phyloP scores from a whole-genome alignment of 768 basidiomycete genomes.

The Boletus sp. region DNA sequence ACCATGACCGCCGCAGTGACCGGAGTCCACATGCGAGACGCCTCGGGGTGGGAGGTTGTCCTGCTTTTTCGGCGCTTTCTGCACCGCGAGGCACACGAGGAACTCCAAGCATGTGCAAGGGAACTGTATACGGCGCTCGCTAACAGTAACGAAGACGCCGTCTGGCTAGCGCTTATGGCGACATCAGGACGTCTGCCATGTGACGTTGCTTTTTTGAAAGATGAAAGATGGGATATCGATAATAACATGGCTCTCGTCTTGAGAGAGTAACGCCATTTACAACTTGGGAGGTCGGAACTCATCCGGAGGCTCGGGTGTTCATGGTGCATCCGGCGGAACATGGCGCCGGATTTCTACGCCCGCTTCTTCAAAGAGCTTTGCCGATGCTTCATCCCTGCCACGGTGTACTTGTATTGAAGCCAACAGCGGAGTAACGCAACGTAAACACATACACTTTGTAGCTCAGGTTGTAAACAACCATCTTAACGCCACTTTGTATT shows the following conservation, averaged over 20 bases:
- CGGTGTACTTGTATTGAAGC: background rate
- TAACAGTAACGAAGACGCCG: constrained; percentile 69
- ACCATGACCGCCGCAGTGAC: constrained; percentile 69
- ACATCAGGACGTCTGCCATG: constrained; percentile 46
- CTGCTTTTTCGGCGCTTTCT: constrained; percentile 78
- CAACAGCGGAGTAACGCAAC: background rate
- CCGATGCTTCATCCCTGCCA: constrained; percentile 79
- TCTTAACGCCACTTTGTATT: constrained; percentile 88
- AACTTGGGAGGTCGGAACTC: background rate
- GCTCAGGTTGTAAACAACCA: constrained; percentile 90
- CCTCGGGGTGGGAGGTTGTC: constrained; percentile 78
- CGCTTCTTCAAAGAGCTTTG: constrained; percentile 72
- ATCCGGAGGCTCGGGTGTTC: constrained; percentile 3
- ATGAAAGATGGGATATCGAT: constrained; percentile 63
- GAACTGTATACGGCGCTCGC: constrained; percentile 62
- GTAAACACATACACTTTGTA: constrained; percentile 82
- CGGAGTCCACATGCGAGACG: constrained; percentile 69
- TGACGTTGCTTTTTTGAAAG: constrained; percentile 49
- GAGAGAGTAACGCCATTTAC: constrained; percentile 22
- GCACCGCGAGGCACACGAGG: constrained; percentile 60
- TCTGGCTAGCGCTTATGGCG: constrained; percentile 74
- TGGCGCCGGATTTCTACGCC: constrained; percentile 79
- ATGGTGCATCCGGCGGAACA: constrained; percentile 41
- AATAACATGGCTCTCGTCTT: constrained; percentile 36
- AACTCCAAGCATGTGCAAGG: constrained; percentile 67